Percentiles rank a stretch among this genome's conserved stretches.
Conservation (phyloP, 495 filamentous ascomycete species). For the Penicillium odoratum region DNA sequence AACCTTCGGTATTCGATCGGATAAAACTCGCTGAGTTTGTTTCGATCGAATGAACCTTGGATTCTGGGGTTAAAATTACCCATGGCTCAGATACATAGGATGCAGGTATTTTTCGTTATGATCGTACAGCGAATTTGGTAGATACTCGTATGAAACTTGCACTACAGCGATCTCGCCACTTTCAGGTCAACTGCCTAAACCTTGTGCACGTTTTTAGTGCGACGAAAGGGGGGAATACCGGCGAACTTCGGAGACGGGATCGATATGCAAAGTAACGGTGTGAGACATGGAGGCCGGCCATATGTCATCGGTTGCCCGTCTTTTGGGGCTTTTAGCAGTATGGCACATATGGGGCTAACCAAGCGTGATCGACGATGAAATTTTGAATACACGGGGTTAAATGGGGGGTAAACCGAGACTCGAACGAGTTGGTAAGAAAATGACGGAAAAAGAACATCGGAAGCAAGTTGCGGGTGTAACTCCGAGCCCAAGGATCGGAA, state of each 20-base stretch:
- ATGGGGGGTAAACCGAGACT: neutral
- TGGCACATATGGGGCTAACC: neutral
- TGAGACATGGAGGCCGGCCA: conserved; percentile 3
- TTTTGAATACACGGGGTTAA: neutral
- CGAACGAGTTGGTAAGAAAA: neutral
- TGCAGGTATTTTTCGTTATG: neutral
- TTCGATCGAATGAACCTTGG: too few species aligned
- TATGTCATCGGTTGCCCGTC: neutral
- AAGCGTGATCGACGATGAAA: neutral
- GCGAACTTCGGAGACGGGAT: neutral
- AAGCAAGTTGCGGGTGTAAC: neutral
- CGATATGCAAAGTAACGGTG: neutral
- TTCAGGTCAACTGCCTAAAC: neutral
- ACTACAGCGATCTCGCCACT: neutral
- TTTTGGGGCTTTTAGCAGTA: neutral
- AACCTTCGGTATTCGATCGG: conserved; percentile 15
- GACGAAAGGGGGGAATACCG: neutral
- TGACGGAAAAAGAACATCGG: neutral
- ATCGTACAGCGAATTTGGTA: neutral
- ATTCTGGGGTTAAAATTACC: neutral
- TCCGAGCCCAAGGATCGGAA: neutral
- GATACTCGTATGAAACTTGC: neutral
- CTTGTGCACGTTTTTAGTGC: neutral
- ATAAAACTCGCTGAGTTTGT: conserved; percentile 28
- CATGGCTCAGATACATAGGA: neutral